phyloP scores from a whole-genome alignment of 1,284 basidiomycete species.

The Wallemia mellicola region DNA sequence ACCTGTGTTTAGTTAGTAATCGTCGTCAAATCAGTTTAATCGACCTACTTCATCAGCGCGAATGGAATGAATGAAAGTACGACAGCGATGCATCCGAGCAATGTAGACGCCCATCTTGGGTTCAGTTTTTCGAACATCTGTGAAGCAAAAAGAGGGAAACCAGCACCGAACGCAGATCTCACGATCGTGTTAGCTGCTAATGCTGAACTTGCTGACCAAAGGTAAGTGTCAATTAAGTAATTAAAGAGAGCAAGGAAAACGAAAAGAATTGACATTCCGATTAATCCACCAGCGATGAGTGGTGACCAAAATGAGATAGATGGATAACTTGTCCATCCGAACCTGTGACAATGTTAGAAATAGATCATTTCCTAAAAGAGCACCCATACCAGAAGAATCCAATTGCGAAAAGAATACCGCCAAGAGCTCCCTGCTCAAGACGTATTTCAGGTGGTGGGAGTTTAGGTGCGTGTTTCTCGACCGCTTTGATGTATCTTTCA shows the following conservation, averaged over 20 bases:
- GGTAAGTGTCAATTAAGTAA: slow-evolving; percentile 6
- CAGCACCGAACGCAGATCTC: slow-evolving; percentile 20
- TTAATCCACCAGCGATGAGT: not conserved
- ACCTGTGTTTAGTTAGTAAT: no score
- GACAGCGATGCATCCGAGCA: slow-evolving; percentile 16
- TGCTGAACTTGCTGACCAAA: not conserved
- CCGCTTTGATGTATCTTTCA: slow-evolving; percentile 9
- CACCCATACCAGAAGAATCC: slow-evolving; percentile 17
- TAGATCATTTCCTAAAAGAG: no score
- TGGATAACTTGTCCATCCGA: slow-evolving; percentile 10
- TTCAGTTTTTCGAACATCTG: slow-evolving; percentile 22
- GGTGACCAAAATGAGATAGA: slow-evolving; percentile 4
- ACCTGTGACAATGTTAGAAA: no score
- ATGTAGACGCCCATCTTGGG: slow-evolving; percentile 17
- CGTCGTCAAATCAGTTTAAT: not conserved
- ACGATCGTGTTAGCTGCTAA: not conserved
- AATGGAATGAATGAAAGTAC: slow-evolving; percentile 13
- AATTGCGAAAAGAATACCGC: slow-evolving; percentile 14
- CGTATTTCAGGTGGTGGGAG: slow-evolving; percentile 10
- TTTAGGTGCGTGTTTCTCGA: slow-evolving; percentile 5
- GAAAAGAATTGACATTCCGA: slow-evolving; percentile 4
- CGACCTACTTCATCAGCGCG: not conserved
- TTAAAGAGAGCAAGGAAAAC: slow-evolving; percentile 13
- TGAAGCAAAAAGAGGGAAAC: slow-evolving; percentile 20
- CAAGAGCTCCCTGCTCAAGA: slow-evolving; percentile 8